These are phyloP conservation scores for Chaetomium tenue DNA, from an alignment of 495 filamentous ascomycete genomes.

Conservation along the genomic window DNA sequence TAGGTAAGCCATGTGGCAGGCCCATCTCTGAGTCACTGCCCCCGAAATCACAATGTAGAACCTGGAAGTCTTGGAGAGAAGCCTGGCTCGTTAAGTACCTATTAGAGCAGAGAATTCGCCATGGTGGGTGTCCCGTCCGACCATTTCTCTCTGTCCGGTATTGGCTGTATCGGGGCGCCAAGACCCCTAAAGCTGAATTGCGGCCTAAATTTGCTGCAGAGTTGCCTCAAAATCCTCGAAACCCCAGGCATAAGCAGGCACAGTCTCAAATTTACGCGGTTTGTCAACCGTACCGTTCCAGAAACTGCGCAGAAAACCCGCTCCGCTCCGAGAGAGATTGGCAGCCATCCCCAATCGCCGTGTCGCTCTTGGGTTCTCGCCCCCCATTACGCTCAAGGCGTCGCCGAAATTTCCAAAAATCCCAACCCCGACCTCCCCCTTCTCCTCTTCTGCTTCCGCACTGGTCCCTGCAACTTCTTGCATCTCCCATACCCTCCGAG, in stretches of 20 bases:
- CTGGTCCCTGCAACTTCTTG: slow-evolving; percentile 31
- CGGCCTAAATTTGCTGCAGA: slow-evolving; percentile 32
- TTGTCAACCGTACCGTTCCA: slow-evolving; percentile 27
- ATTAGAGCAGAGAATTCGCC: neutral
- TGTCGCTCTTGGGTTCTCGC: slow-evolving; percentile 34
- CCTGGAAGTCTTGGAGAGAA: neutral
- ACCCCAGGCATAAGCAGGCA: slow-evolving; percentile 21
- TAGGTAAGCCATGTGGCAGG: neutral
- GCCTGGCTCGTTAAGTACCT: neutral
- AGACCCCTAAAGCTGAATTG: slow-evolving; percentile 27
- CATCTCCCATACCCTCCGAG: slow-evolving; percentile 30
- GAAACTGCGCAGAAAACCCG: slow-evolving; percentile 32
- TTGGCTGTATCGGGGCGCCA: slow-evolving; percentile 29
- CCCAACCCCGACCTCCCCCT: slow-evolving; percentile 37
- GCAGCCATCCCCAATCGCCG: slow-evolving; percentile 39
- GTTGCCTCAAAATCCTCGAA: slow-evolving; percentile 33
- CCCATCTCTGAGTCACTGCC: neutral
- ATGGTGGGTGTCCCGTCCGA: neutral
- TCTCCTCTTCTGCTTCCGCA: slow-evolving; percentile 30
- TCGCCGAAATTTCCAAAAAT: slow-evolving; percentile 41
- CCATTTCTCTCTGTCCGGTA: neutral
- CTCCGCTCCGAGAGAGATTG: slow-evolving; percentile 26
- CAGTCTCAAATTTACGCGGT: slow-evolving; percentile 39
- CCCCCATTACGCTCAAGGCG: slow-evolving; percentile 38
- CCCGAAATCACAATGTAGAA: neutral